Percentiles rank a stretch among this genome's conserved stretches.
These are phyloP conservation scores for Gorgonomyces haynaldii DNA, from an alignment of 192 early-diverging fungal genomes.

Conservation along the genomic window DNA sequence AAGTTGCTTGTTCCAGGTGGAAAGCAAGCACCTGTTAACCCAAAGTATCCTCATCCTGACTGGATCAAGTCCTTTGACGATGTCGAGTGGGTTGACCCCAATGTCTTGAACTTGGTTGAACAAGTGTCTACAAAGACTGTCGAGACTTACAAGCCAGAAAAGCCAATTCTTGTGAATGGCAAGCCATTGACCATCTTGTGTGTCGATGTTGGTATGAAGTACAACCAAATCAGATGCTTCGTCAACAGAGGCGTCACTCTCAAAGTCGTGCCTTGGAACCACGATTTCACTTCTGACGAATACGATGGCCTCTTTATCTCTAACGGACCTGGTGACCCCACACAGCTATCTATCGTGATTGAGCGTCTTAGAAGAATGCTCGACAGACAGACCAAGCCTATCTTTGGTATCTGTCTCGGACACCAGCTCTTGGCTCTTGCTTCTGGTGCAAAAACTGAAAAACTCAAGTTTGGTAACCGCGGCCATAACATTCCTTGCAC, in stretches of 20 bases:
- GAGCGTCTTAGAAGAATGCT: constrained; percentile 58
- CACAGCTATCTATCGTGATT: constrained; percentile 67
- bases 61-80: constrained; percentile 65
- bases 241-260: constrained; percentile 88
- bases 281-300: constrained; percentile 71
- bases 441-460: constrained; percentile 79
- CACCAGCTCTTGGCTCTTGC: constrained; percentile 95
- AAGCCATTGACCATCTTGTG: constrained; percentile 75
- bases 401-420: constrained; percentile 99
- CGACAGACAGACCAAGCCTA: constrained; percentile 62
- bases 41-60: constrained; percentile 6
- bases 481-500: constrained; percentile 99
- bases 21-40: not conserved
- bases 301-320: constrained; percentile 80
- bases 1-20: constrained; percentile 78
- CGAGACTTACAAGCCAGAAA: constrained; percentile 58
- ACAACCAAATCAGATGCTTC: constrained; percentile 98
- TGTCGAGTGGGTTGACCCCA: constrained; percentile 87
- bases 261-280: constrained; percentile 92
- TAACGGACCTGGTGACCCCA: constrained; percentile 97
- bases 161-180: constrained; percentile 31
- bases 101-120: constrained; percentile 82
- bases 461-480: constrained; percentile 98
- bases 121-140: constrained; percentile 84
- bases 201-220: constrained; percentile 99